Percentiles rank a stretch among this genome's conserved stretches.
Conservation (phyloP, 345 rosid species). For the Heritiera fomes region DNA sequence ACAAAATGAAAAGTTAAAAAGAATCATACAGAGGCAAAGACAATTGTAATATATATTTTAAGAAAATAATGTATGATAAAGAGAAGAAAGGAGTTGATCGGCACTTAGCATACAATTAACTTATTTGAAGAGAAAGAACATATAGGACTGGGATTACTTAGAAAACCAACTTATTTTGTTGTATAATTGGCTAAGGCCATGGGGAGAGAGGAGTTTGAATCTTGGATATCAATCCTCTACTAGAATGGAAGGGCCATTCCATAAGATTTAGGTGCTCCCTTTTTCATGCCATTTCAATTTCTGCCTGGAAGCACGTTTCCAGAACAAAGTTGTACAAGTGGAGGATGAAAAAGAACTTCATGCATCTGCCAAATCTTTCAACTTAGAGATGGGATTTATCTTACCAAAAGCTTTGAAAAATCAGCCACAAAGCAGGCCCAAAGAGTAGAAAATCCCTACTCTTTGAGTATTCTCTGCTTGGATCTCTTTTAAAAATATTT, state of each 20-base stretch:
- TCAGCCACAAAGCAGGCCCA: background rate
- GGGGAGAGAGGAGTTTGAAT: background rate
- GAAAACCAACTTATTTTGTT: background rate
- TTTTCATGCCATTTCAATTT: background rate
- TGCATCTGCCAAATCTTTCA: background rate
- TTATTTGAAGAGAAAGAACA: background rate
- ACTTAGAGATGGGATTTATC: background rate
- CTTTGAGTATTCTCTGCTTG: background rate
- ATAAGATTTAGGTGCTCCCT: background rate
- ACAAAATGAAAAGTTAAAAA: background rate
- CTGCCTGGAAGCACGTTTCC: background rate
- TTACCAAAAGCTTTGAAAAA: background rate
- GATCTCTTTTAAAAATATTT: too few species aligned
- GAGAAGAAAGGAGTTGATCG: background rate
- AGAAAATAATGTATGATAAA: background rate
- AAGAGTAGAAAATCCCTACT: background rate
- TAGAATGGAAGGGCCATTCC: background rate
- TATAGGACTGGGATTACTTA: background rate
- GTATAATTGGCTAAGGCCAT: background rate
- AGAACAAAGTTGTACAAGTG: background rate
- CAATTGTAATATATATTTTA: background rate
- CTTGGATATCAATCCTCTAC: background rate
- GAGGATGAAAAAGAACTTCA: too few species aligned
- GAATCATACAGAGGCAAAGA: background rate
- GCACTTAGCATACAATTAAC: background rate